Percentiles rank a stretch among this genome's conserved stretches.
These are phyloP conservation scores for Clitoria ternatea DNA, from an alignment of 306 rosid species.

Conservation along the genomic window DNA sequence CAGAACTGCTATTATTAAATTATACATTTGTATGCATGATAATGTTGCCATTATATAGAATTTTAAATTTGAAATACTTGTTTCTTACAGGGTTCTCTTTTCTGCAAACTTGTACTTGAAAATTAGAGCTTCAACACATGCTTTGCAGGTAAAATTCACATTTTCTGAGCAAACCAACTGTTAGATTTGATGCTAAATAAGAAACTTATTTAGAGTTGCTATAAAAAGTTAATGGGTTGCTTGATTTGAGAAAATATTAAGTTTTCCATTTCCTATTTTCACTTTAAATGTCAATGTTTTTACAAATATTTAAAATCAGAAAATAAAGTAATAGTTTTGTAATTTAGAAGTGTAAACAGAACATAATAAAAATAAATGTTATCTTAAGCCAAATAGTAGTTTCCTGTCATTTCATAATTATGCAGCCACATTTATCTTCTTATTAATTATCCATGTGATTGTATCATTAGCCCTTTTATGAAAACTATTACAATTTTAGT, in stretches of 20 bases:
- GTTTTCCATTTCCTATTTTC: no score
- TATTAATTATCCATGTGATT: background rate
- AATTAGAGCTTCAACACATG: conserved; percentile 88
- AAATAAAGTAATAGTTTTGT: no score
- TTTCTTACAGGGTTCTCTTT: conserved; percentile 85
- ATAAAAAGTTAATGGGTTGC: background rate
- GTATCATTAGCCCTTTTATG: background rate
- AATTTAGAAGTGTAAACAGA: no score
- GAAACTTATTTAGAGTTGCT: background rate
- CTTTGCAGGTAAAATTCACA: conserved; percentile 43
- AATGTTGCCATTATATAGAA: conserved; percentile 2
- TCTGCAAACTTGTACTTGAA: conserved; percentile 95
- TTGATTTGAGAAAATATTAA: background rate
- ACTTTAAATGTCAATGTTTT: no score
- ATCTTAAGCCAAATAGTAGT: background rate
- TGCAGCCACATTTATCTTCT: background rate
- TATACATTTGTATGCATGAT: background rate
- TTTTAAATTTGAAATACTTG: conserved; percentile 16
- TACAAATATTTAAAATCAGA: no score
- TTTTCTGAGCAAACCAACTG: background rate
- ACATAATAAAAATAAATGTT: no score
- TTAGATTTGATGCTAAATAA: background rate
- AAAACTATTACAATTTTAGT: background rate
- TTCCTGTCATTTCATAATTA: background rate
- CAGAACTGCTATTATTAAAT: background rate